Evolutionary conservation across 371 early-diverging fungal species (phyloP), one percentile per base, ranked within the genome.

Genomic region (Actinomortierella wolfii): DNA sequence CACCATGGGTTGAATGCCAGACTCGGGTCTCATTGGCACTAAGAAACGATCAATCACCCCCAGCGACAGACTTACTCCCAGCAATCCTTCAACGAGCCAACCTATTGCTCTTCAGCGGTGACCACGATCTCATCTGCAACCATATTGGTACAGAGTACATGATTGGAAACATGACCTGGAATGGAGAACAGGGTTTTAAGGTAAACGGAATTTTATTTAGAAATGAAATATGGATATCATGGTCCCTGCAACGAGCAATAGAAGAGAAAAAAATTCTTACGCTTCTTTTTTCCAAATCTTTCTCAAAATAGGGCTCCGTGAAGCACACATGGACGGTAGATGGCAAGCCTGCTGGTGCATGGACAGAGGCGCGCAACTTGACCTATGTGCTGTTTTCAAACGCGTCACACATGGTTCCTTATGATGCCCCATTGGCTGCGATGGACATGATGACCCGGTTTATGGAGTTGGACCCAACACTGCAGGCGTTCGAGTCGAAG

Each of bases 41-140:
- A 29, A 55, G 58, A 26, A 57, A 47, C 15, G 89, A 89, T 62
- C 24, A 6, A 11, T 34, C 34, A 11, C 7, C 34, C 34, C 34
- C 34, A 11, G 34, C 34, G 34, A 34, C 34, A 11, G 34, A 11
- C 11, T 34, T 85, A 9, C 50, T 87, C 17, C 89, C 92, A 14
- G 77, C 56, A 8, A 65, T 92, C 20, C 64, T 92, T 45, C 56
- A 80, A 44, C 76, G 85, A 61, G 74, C 82, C 18, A 76, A 76
- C 7, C 78, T 92, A 1, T 54, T 86, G 40, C 68, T 92, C 2
- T 90, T 84, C 76, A 86, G 92, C 61, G 95, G 95, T 13, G 92
- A 93, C 64, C 76, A 83, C 50, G 95, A 95, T 57, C 67, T 93
- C 55, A 90, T 94, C 39, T 95, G 94, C 68, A 94, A 94, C 67